Base-by-base conservation (phyloP, 768 basidiomycete species). In the Phanerochaete carnosa region DNA sequence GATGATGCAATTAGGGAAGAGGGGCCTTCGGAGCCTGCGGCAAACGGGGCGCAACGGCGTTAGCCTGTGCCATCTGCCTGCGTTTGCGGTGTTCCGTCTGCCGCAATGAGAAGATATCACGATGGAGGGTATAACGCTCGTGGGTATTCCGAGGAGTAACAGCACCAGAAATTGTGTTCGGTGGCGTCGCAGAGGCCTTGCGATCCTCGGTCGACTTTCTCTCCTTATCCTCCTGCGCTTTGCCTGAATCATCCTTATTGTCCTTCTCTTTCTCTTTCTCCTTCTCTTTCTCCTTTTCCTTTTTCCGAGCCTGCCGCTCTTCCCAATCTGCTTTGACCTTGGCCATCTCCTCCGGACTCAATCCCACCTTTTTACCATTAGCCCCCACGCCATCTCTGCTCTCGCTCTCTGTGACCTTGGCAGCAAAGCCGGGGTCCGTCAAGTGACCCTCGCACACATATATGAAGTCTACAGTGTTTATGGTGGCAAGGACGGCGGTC, bases 401-500 rank as follows among this genome's bases (percentile, higher is more conserved):
- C 49, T 76, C 75, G 51, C 72, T 74, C n/a, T n/a, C n/a, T n/a
- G n/a, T 19, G 53, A 85, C 73, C 46, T 76, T 75, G 11, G 76
- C 81, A 8, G 89, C 86, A 73, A 97, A 96, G 23, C 85, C 92
- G 28, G 77, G 75, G 71, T 98, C 95, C 6, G 78, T 76, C 58
- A 97, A 83, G 75, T 98, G 95, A n/a, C 74, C 73, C 1, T 84
- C 80, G 69, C 95, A 98, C 0, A 85, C 82, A 72, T 96, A 97
- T 32, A 98, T 58, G 70, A 95, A 97, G 73, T 97, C 95, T 12
- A 83, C 77, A 9, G 89, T 87, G 69, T 91, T 86, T 63, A 88
- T 75, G 2, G 94, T 96, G 23, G 94, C 90, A 23, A 97, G 84
- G 30, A 95, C 94, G 13, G 83, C 90, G 22, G 83, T 84, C 0